These are phyloP conservation scores for Platismatia glauca DNA, from an alignment of 495 filamentous ascomycete genomes.

Conservation along the genomic window DNA sequence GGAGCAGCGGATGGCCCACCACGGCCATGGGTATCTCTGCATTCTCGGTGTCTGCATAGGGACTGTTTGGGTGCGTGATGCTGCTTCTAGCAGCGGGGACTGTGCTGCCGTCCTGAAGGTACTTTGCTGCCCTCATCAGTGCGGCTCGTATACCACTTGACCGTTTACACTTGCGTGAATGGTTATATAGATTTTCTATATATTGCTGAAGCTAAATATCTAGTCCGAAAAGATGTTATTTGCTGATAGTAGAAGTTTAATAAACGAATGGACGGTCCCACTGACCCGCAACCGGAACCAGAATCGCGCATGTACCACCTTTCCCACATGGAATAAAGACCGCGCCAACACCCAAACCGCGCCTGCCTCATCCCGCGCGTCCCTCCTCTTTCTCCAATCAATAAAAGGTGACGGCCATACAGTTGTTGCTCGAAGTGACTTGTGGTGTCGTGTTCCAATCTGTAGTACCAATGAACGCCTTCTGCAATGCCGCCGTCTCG, in stretches of 20 bases:
- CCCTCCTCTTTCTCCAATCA: not conserved
- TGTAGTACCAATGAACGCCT: not conserved
- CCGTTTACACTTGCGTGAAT: too few relatives aligned
- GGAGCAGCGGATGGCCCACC: too few relatives aligned
- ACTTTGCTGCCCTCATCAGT: too few relatives aligned
- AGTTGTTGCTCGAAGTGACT: not conserved
- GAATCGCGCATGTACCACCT: not conserved
- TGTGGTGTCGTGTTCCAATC: not conserved
- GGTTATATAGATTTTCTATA: not conserved
- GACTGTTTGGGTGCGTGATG: too few relatives aligned
- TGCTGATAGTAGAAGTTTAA: not conserved
- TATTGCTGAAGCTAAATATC: not conserved
- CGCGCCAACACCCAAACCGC: not conserved
- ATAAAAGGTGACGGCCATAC: not conserved
- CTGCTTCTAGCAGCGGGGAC: too few relatives aligned
- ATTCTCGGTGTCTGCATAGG: too few relatives aligned
- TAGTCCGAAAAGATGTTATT: not conserved
- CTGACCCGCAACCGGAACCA: not conserved
- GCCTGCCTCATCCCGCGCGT: not conserved
- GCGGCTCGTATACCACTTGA: too few relatives aligned
- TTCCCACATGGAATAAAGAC: not conserved
- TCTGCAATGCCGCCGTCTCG: not conserved
- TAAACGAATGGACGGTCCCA: conserved; percentile 3
- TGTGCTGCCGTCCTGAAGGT: too few relatives aligned
- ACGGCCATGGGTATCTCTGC: too few relatives aligned